Evolutionary conservation across 2,329 filamentous ascomycete species (phyloP), one percentile per base, ranked within the genome.

Genomic region (Cryoendolithus antarcticus): DNA sequence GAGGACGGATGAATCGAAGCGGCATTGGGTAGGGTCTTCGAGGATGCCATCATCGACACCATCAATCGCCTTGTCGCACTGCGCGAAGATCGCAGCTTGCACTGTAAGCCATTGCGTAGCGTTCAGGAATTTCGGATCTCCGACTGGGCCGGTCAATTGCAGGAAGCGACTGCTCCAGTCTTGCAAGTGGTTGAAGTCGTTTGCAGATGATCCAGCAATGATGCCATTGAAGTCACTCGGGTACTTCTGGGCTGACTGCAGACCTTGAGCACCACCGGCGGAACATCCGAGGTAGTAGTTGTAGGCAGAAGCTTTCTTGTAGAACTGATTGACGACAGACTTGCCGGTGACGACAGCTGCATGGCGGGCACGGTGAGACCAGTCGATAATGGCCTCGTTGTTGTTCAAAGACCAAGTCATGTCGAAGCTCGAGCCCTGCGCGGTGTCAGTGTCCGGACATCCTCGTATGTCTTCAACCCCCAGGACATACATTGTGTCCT

Each of bases 11-110:
- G 54, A 53, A 32, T 61, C 55, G 10, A 65, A 62, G 30, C 59
- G 50, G 54, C 67, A 71, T 12, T 62, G 53, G 6, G 55, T 56
- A 1, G 66, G 60, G 45, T 66, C 62, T 46, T 69, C 65, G 24
- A 71, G 51, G 37, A 71, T 63, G 5, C 65, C 65, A 48, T 74
- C 70, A 9, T 55, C 50, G 9, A 63, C 61, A 11, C 66, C 66
- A 45, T 73, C 70, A 6, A 70, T 54, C 2, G 49, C 48, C 54
- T 59, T 64, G 44, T 73, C 70, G 48, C 70, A 74, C 48, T 72
- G 68, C 7, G 56, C 55, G 28, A 72, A 44, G 29, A 69, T 58
- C 35, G 64, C 62, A 8, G 55, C 44, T 39, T 68, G 61, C 11
- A 70, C 64, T 1, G 57, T 50, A 6, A 55, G 47, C 67, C 66